These are phyloP conservation scores for Brachypodium distachyon DNA, from an alignment of 202 grass and related monocot genomes.

Conservation along the genomic window DNA sequence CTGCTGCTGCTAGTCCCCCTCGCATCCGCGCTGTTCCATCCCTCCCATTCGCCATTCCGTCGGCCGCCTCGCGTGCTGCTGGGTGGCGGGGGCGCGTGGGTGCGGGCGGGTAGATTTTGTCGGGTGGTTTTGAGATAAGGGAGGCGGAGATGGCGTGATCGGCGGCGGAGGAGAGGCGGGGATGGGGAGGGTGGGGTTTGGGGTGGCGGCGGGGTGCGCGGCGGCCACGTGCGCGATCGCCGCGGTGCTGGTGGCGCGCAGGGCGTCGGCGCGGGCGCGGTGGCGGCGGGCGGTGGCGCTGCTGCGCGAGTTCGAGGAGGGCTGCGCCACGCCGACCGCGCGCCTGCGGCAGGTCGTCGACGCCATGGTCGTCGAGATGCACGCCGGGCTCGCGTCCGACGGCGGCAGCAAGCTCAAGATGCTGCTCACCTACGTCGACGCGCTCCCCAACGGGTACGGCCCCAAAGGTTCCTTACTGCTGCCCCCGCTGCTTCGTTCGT, in stretches of 20 bases:
- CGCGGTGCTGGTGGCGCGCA: conserved; percentile 50
- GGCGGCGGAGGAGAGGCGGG: background rate
- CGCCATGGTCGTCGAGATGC: conserved; percentile 98
- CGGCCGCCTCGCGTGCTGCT: conserved; percentile 5
- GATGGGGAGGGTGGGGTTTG: conserved; percentile 67
- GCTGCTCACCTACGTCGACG: conserved; percentile 90
- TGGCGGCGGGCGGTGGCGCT: conserved; percentile 65
- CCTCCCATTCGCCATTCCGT: conserved; percentile 40
- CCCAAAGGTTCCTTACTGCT: background rate
- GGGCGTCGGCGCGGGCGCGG: conserved; percentile 46
- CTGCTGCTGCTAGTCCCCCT: background rate
- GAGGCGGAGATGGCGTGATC: conserved; percentile 31
- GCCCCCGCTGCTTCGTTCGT: background rate
- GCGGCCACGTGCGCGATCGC: conserved; percentile 88
- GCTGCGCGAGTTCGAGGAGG: conserved; percentile 68
- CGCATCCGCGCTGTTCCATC: conserved; percentile 42
- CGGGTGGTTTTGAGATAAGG: background rate
- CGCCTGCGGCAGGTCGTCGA: conserved; percentile 83
- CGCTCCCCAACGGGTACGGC: conserved; percentile 71
- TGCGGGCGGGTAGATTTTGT: background rate
- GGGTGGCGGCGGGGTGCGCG: conserved; percentile 75
- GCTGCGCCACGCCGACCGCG: conserved; percentile 58
- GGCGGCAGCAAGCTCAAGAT: conserved; percentile 99
- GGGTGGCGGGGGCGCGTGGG: background rate
- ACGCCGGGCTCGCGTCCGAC: conserved; percentile 80